Percentiles rank a stretch among this genome's conserved stretches.
Evolutionary conservation across 2,329 filamentous ascomycete genomes (phyloP).

Genomic region (Xylaria arbuscula): DNA sequence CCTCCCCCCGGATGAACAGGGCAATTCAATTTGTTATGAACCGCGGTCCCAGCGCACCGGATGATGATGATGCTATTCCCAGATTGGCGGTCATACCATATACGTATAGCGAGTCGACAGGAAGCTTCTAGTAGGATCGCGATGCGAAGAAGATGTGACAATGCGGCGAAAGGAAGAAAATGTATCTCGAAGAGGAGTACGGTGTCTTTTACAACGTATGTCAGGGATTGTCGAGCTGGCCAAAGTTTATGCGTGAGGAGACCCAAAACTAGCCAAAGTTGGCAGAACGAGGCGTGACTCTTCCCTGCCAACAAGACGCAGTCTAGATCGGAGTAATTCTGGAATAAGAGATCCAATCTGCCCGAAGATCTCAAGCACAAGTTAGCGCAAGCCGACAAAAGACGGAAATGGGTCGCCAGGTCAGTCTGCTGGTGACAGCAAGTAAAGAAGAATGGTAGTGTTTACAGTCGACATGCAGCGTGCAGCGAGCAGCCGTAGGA

Average conservation of each 20-base stretch:
- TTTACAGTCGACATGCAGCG: constrained; percentile 29
- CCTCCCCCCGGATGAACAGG: neutral
- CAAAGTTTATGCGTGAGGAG: constrained; percentile 13
- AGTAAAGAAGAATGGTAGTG: constrained; percentile 27
- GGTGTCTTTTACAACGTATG: neutral
- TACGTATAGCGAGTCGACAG: constrained; percentile 2
- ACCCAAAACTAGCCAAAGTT: neutral
- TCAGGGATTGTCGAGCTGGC: neutral
- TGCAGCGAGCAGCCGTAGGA: constrained; percentile 2
- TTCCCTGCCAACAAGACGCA: constrained; percentile 18
- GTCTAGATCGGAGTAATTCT: constrained; percentile 21
- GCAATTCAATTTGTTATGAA: constrained; percentile 17
- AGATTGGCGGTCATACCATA: constrained; percentile 23
- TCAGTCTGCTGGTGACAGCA: constrained; percentile 6
- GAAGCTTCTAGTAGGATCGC: neutral
- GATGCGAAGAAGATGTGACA: neutral
- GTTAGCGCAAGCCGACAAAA: constrained; percentile 39
- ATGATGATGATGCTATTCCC: constrained; percentile 13
- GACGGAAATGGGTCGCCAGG: constrained; percentile 10
- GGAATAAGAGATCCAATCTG: constrained; percentile 36
- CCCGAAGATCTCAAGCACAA: constrained; percentile 37
- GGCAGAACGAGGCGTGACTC: neutral
- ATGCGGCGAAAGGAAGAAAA: neutral
- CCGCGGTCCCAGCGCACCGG: constrained; percentile 20
- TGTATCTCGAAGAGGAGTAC: neutral